These are phyloP conservation scores for Acorus calamus DNA, from an alignment of 106 monocot species.

Conservation along the genomic window DNA sequence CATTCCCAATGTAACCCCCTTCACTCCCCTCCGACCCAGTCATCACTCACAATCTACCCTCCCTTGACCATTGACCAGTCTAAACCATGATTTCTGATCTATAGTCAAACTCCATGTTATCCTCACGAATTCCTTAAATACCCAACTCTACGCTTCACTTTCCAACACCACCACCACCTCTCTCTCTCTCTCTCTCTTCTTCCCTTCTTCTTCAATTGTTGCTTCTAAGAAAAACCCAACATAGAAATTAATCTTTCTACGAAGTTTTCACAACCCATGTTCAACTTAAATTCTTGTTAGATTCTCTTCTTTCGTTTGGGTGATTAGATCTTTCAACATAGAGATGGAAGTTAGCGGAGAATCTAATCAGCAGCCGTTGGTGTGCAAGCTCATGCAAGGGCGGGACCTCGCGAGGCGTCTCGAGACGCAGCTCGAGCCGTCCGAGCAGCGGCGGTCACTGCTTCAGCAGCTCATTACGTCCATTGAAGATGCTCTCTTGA, in stretches of 20 bases:
- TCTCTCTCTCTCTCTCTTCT: conserved; percentile 4
- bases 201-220: not conserved
- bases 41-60: not conserved
- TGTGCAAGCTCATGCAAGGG: conserved; percentile 12
- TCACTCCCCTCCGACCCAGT: too few relatives aligned
- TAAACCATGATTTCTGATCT: too few relatives aligned
- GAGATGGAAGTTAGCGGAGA: conserved; percentile 6
- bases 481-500: conserved; percentile 8
- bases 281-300: too few relatives aligned
- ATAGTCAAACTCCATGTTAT: not conserved
- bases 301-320: not conserved
- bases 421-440: conserved; percentile 5
- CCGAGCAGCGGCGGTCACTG: conserved; percentile 4
- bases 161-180: not conserved
- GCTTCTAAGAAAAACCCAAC: not conserved
- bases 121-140: not conserved
- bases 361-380: conserved; percentile 8
- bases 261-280: not conserved
- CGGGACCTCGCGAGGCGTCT: conserved; percentile 23
- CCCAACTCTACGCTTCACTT: not conserved
- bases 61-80: too few relatives aligned
- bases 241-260: not conserved
- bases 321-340: not conserved
- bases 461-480: conserved; percentile 9
- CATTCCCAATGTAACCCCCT: too few relatives aligned